These are phyloP conservation scores for Candida ovalis DNA, from an alignment of 805 yeast species.

Conservation along the genomic window DNA sequence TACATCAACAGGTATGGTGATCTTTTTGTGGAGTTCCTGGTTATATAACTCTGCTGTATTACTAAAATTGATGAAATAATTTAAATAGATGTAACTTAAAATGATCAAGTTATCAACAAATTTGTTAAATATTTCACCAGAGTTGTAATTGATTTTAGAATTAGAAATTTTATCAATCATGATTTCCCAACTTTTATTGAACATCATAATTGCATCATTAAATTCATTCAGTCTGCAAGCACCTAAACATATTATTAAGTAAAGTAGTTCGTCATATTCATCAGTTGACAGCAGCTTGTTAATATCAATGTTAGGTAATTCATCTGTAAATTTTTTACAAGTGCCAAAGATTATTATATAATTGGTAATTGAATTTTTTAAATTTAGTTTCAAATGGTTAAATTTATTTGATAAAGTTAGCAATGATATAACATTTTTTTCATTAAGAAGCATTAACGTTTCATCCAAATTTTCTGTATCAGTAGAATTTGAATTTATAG, in stretches of 20 bases:
- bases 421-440: constrained; percentile 31
- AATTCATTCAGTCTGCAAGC: constrained; percentile 34
- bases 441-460: constrained; percentile 8
- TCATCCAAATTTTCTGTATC: constrained; percentile 10
- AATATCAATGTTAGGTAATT: constrained; percentile 19
- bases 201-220: constrained; percentile 33
- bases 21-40: constrained; percentile 12
- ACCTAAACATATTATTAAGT: constrained; percentile 45
- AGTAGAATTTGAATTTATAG: background rate
- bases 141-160: constrained; percentile 29
- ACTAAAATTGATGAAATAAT: constrained; percentile 33
- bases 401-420: constrained; percentile 31
- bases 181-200: constrained; percentile 43
- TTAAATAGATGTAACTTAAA: constrained; percentile 40
- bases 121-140: constrained; percentile 28
- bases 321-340: constrained; percentile 12
- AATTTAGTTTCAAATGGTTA: constrained; percentile 17
- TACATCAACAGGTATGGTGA: constrained; percentile 39
- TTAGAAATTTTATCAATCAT: constrained; percentile 27
- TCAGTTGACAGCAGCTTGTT: constrained; percentile 22
- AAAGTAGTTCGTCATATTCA: constrained; percentile 38
- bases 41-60: constrained; percentile 10
- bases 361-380: constrained; percentile 24
- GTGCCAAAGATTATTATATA: constrained; percentile 23
- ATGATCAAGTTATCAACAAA: constrained; percentile 45